These are phyloP conservation scores for Thalassiosira livingstoniorum DNA, from an alignment of 352 stramenopile genomes.

Conservation along the genomic window DNA sequence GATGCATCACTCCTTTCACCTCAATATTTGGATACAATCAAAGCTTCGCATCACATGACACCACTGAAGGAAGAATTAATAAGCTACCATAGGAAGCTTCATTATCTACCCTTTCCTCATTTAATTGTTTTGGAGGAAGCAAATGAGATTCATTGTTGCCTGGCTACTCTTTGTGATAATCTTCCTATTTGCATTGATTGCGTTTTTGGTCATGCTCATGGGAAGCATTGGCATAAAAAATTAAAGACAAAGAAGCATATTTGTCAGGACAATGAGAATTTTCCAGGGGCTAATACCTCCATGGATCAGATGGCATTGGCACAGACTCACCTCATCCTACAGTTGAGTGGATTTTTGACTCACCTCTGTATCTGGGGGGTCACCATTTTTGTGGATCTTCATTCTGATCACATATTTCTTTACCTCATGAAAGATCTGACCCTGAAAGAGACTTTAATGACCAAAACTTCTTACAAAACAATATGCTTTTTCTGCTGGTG, in stretches of 20 bases:
- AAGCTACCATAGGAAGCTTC: constrained; percentile 9
- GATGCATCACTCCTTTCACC: not conserved
- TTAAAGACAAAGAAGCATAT: not conserved
- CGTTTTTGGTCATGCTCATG: constrained; percentile 45
- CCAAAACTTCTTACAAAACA: too few species aligned
- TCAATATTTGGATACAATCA: not conserved
- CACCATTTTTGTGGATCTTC: too few species aligned
- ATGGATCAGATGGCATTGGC: too few species aligned
- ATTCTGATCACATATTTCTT: too few species aligned
- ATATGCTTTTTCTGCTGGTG: too few species aligned
- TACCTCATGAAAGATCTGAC: too few species aligned
- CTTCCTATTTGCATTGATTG: constrained; percentile 45
- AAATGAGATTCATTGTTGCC: not conserved
- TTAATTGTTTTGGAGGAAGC: constrained; percentile 1
- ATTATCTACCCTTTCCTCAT: constrained; percentile 17
- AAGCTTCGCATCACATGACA: not conserved
- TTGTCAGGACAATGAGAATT: too few species aligned
- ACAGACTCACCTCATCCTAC: too few species aligned
- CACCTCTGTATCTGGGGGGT: too few species aligned
- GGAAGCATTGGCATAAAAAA: constrained; percentile 50
- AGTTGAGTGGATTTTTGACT: too few species aligned
- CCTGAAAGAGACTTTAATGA: too few species aligned
- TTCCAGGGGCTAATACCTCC: too few species aligned
- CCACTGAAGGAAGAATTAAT: constrained; percentile 21
- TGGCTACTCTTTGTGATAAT: not conserved